These are phyloP conservation scores for Dovyalis caffra DNA, from an alignment of 345 rosid genomes.

Conservation along the genomic window DNA sequence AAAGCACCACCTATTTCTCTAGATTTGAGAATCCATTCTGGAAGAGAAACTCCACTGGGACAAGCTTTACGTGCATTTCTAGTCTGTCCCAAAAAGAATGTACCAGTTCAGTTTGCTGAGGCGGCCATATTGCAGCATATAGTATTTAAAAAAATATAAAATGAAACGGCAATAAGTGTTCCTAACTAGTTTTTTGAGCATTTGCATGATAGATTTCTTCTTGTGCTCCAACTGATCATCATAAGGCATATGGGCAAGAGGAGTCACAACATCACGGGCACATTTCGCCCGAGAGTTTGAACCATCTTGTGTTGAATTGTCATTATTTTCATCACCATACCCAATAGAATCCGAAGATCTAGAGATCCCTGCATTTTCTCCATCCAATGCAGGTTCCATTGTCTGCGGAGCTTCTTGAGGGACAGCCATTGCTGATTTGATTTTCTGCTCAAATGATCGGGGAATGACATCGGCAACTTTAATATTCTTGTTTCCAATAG, in stretches of 20 bases:
- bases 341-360: slow-evolving; percentile 16
- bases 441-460: slow-evolving; percentile 57
- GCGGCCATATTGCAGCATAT: not conserved
- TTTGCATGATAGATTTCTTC: slow-evolving; percentile 57
- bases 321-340: slow-evolving; percentile 37
- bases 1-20: slow-evolving; percentile 74
- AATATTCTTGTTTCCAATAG: slow-evolving; percentile 54
- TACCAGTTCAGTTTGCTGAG: slow-evolving; percentile 22
- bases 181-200: slow-evolving; percentile 82
- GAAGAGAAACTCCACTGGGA: slow-evolving; percentile 77
- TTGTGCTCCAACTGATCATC: slow-evolving; percentile 60
- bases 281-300: slow-evolving; percentile 39
- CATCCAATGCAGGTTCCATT: slow-evolving; percentile 25
- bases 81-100: slow-evolving; percentile 51
- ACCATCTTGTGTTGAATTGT: slow-evolving; percentile 25
- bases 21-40: slow-evolving; percentile 79
- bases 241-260: slow-evolving; percentile 73
- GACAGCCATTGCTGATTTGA: slow-evolving; percentile 38
- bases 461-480: slow-evolving; percentile 78
- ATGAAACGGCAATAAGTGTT: slow-evolving; percentile 6
- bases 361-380: slow-evolving; percentile 25
- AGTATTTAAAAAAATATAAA: not conserved
- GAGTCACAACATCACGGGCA: slow-evolving; percentile 85
- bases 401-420: slow-evolving; percentile 9
- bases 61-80: slow-evolving; percentile 92